Conservation (phyloP, 495 filamentous ascomycete genomes). For the Neurospora sp. region DNA sequence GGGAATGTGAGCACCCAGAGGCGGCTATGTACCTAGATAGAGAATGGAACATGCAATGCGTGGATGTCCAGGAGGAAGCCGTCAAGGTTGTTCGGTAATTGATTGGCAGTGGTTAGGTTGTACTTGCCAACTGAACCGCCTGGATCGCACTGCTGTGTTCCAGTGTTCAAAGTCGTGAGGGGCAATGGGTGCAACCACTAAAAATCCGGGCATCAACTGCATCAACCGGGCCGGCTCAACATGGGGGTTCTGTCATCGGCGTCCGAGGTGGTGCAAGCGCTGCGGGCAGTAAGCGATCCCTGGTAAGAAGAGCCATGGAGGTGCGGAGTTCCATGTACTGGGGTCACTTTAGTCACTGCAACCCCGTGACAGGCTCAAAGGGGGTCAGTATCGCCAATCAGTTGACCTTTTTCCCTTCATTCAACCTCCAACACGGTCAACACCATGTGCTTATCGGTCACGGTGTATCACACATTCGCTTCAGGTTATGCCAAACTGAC, state of each 20-base stretch:
- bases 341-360: background rate
- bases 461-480: background rate
- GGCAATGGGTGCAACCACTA: background rate
- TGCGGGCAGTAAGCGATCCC: background rate
- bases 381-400: constrained; percentile 18
- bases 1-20: background rate
- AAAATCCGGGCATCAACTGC: background rate
- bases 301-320: background rate
- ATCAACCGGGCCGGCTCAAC: background rate
- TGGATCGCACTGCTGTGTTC: background rate
- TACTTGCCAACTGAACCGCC: background rate
- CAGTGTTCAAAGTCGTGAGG: background rate
- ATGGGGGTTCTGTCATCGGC: background rate
- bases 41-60: background rate
- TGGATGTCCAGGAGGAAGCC: background rate
- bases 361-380: constrained; percentile 19
- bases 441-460: background rate
- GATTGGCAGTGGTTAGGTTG: background rate
- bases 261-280: background rate
- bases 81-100: background rate
- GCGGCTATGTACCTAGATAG: background rate
- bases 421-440: background rate
- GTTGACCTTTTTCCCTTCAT: constrained; percentile 5
- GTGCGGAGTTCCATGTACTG: background rate
- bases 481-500: background rate